Conservation (phyloP, 164 flowering plant species). For the Cinnamomum micranthum region DNA sequence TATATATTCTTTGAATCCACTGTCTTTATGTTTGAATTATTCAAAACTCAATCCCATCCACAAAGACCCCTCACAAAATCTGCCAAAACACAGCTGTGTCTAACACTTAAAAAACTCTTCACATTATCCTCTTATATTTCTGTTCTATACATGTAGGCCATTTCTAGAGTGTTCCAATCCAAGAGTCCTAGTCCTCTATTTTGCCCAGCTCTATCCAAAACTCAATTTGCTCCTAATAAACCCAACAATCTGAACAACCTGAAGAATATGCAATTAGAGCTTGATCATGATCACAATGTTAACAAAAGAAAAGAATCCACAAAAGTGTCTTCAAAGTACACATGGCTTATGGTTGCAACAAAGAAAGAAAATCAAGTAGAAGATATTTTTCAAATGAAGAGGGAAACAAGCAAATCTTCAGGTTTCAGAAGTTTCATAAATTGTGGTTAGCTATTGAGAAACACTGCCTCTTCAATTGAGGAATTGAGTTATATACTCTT, state of each 20-base stretch:
- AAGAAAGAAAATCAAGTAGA: no score
- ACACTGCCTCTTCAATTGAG: no score
- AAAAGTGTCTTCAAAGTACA: not conserved
- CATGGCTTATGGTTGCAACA: no score
- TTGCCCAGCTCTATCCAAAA: no score
- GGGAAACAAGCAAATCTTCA: no score
- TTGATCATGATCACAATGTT: not conserved
- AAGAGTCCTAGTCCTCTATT: not conserved
- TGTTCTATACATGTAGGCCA: not conserved
- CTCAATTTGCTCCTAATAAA: not conserved
- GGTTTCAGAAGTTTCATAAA: no score
- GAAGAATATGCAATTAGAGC: not conserved
- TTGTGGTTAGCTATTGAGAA: no score
- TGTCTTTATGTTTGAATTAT: not conserved
- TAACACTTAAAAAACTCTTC: not conserved
- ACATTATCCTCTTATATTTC: not conserved
- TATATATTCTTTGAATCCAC: not conserved
- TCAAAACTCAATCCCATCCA: not conserved
- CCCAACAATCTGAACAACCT: not conserved
- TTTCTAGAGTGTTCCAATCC: not conserved
- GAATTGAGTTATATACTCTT: no score
- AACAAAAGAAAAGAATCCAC: not conserved
- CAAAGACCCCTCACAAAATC: not conserved
- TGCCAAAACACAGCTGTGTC: constrained; percentile 13
- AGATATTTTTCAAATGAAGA: no score